These are phyloP conservation scores for Cladosporium phlei DNA, from an alignment of 2,329 filamentous ascomycete species.

Conservation along the genomic window DNA sequence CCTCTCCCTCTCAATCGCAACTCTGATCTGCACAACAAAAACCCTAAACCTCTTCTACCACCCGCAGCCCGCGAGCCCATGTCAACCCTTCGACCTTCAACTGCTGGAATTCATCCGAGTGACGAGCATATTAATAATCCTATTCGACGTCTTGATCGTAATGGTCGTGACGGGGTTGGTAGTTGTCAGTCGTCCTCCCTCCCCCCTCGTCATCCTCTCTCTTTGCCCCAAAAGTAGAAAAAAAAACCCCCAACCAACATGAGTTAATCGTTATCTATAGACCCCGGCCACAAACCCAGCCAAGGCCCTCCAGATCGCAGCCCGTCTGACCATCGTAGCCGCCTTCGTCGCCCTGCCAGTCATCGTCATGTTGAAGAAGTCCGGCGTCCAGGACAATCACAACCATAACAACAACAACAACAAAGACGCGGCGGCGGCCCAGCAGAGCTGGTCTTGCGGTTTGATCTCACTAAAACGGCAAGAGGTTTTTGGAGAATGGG, in stretches of 20 bases:
- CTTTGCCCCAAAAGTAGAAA: too few relatives aligned
- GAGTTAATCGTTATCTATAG: too few relatives aligned
- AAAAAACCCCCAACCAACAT: too few relatives aligned
- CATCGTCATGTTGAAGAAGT: too few relatives aligned
- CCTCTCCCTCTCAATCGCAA: conserved; percentile 37
- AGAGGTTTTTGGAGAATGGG: too few relatives aligned
- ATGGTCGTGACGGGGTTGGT: conserved; percentile 25
- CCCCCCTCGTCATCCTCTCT: too few relatives aligned
- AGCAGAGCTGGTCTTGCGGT: conserved; percentile 36
- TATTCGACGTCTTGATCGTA: conserved; percentile 35
- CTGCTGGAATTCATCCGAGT: conserved; percentile 41
- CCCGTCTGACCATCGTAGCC: conserved; percentile 28
- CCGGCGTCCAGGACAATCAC: too few relatives aligned
- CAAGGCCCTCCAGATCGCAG: too few relatives aligned
- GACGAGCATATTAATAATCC: conserved; percentile 33
- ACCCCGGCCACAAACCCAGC: too few relatives aligned
- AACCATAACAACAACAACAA: too few relatives aligned
- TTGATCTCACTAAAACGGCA: conserved; percentile 28
- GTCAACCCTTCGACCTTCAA: conserved; percentile 45
- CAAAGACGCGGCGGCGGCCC: conserved; percentile 32
- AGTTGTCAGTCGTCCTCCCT: too few relatives aligned
- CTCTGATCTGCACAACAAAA: conserved; percentile 41
- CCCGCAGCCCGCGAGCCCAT: conserved; percentile 40
- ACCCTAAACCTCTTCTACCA: conserved; percentile 41
- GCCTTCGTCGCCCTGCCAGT: conserved; percentile 38